A percentile compares a stretch with the other conserved stretches of the same genome.
Evolutionary conservation across 176 grass and related monocot species (phyloP).

Genomic region (Avena sativa): DNA sequence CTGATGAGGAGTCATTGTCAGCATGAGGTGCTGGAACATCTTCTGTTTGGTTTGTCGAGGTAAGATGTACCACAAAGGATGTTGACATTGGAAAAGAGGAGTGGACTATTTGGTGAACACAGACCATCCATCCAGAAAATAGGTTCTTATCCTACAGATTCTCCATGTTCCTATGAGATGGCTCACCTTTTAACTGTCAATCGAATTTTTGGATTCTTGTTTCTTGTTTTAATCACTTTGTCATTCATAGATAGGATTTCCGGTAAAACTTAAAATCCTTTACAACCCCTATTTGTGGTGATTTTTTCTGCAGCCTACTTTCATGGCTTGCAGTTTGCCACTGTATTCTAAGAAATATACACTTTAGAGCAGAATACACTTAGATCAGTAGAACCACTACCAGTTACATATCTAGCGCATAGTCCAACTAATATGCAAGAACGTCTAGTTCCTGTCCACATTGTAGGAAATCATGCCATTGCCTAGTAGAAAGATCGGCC

Average conservation of each 20-base stretch:
- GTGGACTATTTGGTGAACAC: conserved; percentile 38
- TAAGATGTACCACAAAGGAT: conserved; percentile 53
- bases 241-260: conserved; percentile 7
- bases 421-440: conserved; percentile 5
- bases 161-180: conserved; percentile 46
- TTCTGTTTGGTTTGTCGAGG: conserved; percentile 56
- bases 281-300: neutral
- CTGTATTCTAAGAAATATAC: neutral
- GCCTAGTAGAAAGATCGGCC: neutral
- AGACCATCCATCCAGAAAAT: conserved; percentile 48
- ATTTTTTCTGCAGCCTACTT: neutral
- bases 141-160: conserved; percentile 59
- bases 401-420: neutral
- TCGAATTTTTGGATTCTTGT: conserved; percentile 24
- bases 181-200: conserved; percentile 40
- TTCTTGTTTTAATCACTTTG: conserved; percentile 20
- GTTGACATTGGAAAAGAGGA: conserved; percentile 51
- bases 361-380: conserved; percentile 3
- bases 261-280: neutral
- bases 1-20: conserved; percentile 58
- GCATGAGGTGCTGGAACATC: conserved; percentile 53
- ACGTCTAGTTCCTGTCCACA: neutral
- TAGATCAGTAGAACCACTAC: conserved; percentile 15
- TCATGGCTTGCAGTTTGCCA: conserved; percentile 18
- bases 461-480: conserved; percentile 19